A percentile compares a stretch with the other conserved stretches of the same genome.
These are phyloP conservation scores for Phytophthora kernoviae DNA, from an alignment of 352 stramenopile species.

Conservation along the genomic window DNA sequence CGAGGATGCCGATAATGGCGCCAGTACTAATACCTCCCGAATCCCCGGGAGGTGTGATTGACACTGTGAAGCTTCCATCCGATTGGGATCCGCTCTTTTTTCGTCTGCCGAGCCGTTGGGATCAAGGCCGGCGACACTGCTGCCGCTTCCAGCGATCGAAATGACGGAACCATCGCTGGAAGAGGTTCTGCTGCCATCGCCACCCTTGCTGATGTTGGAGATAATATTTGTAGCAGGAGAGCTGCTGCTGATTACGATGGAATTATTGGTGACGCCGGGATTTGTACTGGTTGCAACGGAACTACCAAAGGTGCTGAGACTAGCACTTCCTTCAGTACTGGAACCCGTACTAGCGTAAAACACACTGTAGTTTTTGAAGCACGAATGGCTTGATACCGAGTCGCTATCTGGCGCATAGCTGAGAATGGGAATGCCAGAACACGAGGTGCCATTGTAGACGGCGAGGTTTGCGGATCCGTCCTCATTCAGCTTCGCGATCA, in stretches of 20 bases:
- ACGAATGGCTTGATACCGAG: slow-evolving; percentile 22
- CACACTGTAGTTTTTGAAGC: slow-evolving; percentile 24
- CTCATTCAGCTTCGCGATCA: slow-evolving; percentile 18
- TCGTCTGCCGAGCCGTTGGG: background rate
- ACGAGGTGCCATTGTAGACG: slow-evolving; percentile 24
- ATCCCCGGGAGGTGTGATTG: slow-evolving; percentile 6
- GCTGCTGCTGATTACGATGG: background rate
- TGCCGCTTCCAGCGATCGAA: background rate
- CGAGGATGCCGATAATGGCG: slow-evolving; percentile 23
- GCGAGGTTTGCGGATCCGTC: slow-evolving; percentile 19
- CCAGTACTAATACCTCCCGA: slow-evolving; percentile 18
- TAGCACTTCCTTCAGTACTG: background rate
- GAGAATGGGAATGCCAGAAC: slow-evolving; percentile 14
- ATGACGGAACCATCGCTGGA: background rate
- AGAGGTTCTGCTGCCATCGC: background rate
- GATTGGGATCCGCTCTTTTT: slow-evolving; percentile 3
- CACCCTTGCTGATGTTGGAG: background rate
- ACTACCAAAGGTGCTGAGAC: background rate
- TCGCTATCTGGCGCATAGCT: slow-evolving; percentile 17
- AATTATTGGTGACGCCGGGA: background rate
- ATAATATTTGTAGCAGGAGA: background rate
- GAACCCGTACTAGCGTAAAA: slow-evolving; percentile 9
- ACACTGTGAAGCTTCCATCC: slow-evolving; percentile 1
- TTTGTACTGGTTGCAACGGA: background rate
- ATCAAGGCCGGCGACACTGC: background rate